Base-by-base conservation (phyloP, 768 basidiomycete species). In the Pleurotus giganteus region DNA sequence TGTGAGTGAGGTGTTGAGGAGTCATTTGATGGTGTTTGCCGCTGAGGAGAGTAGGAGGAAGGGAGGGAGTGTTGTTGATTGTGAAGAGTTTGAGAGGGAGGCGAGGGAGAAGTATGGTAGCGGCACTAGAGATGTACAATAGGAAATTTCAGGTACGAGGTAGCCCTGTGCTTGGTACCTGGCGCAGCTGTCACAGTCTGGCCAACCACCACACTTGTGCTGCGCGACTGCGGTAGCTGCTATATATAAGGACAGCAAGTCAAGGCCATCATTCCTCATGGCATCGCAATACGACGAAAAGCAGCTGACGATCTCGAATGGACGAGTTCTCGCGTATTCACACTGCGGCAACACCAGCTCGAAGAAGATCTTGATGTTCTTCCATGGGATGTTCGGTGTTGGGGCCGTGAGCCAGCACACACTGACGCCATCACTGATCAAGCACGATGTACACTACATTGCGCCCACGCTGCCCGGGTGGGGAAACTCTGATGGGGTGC, bases 21-120 rank as follows among this genome's bases (percentile, higher is more conserved):
- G 85, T 59, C 91, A 94, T 69, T 65, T 95, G 62, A 85, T 88
- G 1, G 90, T 93, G 29, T 94, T 95, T 71, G 93, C 93, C 54
- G 91, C 91, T 34, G 92, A 94, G 74, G 74, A 80, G 57, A 89
- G 89, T 60, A 74, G 91, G 58, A 77, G 67, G 54, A 80, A 89
- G 58, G 89, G 86, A 12, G 39, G 39, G 39, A 75, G 63, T 8
- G 83, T 93, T 9, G 79, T 94, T 1, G 80, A 91, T 65, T 89
- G 83, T 62, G 74, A 63, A 15, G 77, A 82, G 62, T 92, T 88
- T 63, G 89, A 88, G 70, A 71, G 68, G 57, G 64, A 67, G 32
- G 73, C 74, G n/a, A 74, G 80, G 63, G 63, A 67, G 58, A 58
- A 54, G 39, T 41, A 55, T 66, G 31, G 46, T 45, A 4, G 56